Percentiles rank a stretch among this genome's conserved stretches.
Conservation (phyloP, 2,329 filamentous ascomycete genomes). For the Huntiella moniliformis region DNA sequence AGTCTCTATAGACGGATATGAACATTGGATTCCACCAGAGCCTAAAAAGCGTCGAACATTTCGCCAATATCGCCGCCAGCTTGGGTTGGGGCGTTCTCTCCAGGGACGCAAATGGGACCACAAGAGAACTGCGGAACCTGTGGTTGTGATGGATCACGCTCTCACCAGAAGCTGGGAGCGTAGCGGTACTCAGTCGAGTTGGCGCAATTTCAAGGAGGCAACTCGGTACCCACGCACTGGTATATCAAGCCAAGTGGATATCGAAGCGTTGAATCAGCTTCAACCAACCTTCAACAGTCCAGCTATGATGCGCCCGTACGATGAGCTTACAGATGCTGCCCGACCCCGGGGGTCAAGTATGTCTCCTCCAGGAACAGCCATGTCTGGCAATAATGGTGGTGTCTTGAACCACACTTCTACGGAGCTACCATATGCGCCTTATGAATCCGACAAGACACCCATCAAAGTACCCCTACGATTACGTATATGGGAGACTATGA, state of each 20-base stretch:
- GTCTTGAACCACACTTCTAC: constrained; percentile 13
- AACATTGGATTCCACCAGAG: constrained; percentile 18
- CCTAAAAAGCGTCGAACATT: constrained; percentile 2
- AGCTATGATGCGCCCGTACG: constrained; percentile 15
- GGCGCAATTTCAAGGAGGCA: constrained; percentile 35
- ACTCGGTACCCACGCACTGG: constrained; percentile 18
- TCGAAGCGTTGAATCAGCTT: constrained; percentile 26
- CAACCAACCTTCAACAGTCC: constrained; percentile 29
- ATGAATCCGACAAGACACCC: constrained; percentile 14
- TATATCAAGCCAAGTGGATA: constrained; percentile 30
- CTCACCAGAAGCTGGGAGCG: constrained; percentile 7
- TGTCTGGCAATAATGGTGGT: constrained; percentile 13
- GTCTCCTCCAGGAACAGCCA: neutral
- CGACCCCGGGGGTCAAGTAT: constrained; percentile 6
- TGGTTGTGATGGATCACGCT: constrained; percentile 22
- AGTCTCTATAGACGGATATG: constrained; percentile 29
- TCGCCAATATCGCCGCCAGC: constrained; percentile 7
- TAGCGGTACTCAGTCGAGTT: constrained; percentile 19
- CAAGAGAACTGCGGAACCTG: constrained; percentile 37
- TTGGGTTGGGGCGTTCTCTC: constrained; percentile 17
- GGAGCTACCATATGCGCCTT: constrained; percentile 3
- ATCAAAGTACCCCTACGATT: constrained; percentile 24
- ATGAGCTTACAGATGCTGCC: constrained; percentile 16
- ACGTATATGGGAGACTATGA: constrained; percentile 46
- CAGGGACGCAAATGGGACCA: constrained; percentile 41